Conservation (phyloP, 2,329 filamentous ascomycete genomes). For the Sarocladiaceae sp. region DNA sequence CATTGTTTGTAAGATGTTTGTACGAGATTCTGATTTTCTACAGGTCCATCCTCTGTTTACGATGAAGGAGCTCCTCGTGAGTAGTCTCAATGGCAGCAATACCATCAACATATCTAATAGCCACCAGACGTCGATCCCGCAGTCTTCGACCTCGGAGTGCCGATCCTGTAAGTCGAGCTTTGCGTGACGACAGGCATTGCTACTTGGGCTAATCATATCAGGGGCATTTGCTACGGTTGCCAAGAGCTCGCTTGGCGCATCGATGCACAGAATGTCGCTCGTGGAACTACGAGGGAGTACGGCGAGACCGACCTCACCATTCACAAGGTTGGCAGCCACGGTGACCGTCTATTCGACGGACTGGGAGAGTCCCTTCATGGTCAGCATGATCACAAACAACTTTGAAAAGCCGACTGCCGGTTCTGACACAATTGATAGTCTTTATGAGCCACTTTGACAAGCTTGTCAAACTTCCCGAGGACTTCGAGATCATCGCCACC, state of each 20-base stretch:
- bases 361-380: slow-evolving; percentile 60
- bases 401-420: not conserved
- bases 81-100: slow-evolving; percentile 11
- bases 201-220: not conserved
- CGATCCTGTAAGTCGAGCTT: slow-evolving; percentile 17
- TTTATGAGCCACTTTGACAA: slow-evolving; percentile 93
- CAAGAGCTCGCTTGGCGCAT: slow-evolving; percentile 62
- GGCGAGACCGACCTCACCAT: slow-evolving; percentile 63
- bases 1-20: slow-evolving; percentile 11
- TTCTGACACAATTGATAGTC: slow-evolving; percentile 26
- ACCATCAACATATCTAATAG: slow-evolving; percentile 11
- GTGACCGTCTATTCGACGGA: slow-evolving; percentile 73
- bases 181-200: not conserved
- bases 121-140: slow-evolving; percentile 64
- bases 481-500: slow-evolving; percentile 67
- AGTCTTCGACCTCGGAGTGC: slow-evolving; percentile 50
- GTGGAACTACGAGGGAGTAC: slow-evolving; percentile 54
- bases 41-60: slow-evolving; percentile 73
- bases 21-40: slow-evolving; percentile 1
- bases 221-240: slow-evolving; percentile 52
- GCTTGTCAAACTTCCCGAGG: slow-evolving; percentile 64
- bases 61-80: slow-evolving; percentile 59
- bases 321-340: slow-evolving; percentile 51
- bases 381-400: slow-evolving; percentile 8
- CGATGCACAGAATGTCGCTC: slow-evolving; percentile 52